phyloP scores from a whole-genome alignment of 1,284 basidiomycete genomes.

The Microbotryum silenes-acaulis region DNA sequence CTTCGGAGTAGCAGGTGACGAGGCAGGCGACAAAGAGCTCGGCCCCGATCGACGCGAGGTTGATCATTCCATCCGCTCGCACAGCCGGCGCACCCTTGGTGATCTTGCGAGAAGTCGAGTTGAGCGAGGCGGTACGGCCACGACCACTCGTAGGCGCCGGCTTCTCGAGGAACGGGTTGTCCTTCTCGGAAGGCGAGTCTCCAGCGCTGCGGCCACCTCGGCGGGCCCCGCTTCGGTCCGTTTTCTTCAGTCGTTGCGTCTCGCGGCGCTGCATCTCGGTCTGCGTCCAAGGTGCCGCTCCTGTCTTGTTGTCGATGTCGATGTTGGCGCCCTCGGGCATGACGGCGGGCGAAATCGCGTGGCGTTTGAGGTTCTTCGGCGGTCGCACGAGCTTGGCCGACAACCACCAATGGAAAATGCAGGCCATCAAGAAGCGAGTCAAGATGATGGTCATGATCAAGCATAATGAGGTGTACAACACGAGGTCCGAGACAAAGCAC shows the following conservation, averaged over 20 bases:
- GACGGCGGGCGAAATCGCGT: slow-evolving; percentile 83
- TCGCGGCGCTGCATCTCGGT: slow-evolving; percentile 25
- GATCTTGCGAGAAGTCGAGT: slow-evolving; percentile 40
- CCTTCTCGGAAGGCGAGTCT: slow-evolving; percentile 2
- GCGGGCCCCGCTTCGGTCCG: slow-evolving; percentile 44
- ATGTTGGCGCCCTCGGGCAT: slow-evolving; percentile 91
- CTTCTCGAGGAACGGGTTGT: slow-evolving; percentile 12
- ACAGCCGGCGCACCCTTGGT: slow-evolving; percentile 44
- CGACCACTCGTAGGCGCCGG: neutral
- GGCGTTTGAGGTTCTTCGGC: slow-evolving; percentile 61
- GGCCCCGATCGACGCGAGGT: slow-evolving; percentile 76
- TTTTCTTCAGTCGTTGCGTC: slow-evolving; percentile 20
- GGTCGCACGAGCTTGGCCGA: slow-evolving; percentile 67
- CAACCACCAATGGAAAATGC: slow-evolving; percentile 93
- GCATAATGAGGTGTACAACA: slow-evolving; percentile 85
- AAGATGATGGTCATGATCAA: slow-evolving; percentile 86
- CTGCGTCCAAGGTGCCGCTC: slow-evolving; percentile 79
- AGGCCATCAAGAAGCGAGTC: slow-evolving; percentile 90
- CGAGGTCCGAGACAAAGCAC: slow-evolving; percentile 81
- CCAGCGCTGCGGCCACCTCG: slow-evolving; percentile 33
- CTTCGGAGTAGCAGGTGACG: slow-evolving; percentile 97
- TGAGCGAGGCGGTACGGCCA: too few species aligned
- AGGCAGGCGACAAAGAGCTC: slow-evolving; percentile 92
- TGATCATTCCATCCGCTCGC: slow-evolving; percentile 51
- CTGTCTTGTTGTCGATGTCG: slow-evolving; percentile 74